Conservation (phyloP, 768 basidiomycete species). For the Mycena maculata region DNA sequence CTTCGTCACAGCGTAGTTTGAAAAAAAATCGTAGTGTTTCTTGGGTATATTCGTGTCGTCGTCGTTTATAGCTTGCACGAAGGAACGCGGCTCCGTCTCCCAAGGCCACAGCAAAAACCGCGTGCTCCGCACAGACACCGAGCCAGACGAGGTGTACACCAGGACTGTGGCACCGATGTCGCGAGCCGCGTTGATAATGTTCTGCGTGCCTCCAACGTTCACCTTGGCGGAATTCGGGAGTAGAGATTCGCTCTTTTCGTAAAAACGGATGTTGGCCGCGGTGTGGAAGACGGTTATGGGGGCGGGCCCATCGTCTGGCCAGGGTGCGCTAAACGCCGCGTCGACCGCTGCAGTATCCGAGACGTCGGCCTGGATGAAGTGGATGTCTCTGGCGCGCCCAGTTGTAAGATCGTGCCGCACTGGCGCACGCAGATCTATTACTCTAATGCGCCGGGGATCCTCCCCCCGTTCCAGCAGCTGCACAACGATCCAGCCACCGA, state of each 20-base stretch:
- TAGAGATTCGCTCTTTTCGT: conserved; percentile 67
- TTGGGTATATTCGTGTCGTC: conserved; percentile 64
- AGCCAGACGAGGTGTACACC: conserved; percentile 81
- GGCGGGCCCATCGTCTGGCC: conserved; percentile 53
- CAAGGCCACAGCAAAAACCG: conserved; percentile 82
- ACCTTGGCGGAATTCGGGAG: conserved; percentile 67
- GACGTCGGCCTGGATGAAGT: conserved; percentile 71
- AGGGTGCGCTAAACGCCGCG: conserved; percentile 72
- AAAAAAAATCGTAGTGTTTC: conserved; percentile 73
- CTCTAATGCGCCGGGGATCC: conserved; percentile 69
- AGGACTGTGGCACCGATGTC: conserved; percentile 66
- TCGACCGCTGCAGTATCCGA: conserved; percentile 64
- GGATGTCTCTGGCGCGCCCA: conserved; percentile 62
- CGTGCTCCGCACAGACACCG: conserved; percentile 65
- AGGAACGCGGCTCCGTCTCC: conserved; percentile 67
- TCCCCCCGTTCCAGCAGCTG: conserved; percentile 79
- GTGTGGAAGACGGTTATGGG: conserved; percentile 80
- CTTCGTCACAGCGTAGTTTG: conserved; percentile 83
- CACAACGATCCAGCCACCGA: conserved; percentile 83
- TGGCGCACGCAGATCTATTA: conserved; percentile 76
- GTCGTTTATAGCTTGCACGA: conserved; percentile 74
- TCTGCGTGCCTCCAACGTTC: conserved; percentile 75
- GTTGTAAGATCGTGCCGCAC: conserved; percentile 65
- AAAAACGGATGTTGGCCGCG: conserved; percentile 83
- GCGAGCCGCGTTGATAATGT: conserved; percentile 70